These are phyloP conservation scores for Davidsoniella eucalypti DNA, from an alignment of 2,329 filamentous ascomycete species.

Conservation along the genomic window DNA sequence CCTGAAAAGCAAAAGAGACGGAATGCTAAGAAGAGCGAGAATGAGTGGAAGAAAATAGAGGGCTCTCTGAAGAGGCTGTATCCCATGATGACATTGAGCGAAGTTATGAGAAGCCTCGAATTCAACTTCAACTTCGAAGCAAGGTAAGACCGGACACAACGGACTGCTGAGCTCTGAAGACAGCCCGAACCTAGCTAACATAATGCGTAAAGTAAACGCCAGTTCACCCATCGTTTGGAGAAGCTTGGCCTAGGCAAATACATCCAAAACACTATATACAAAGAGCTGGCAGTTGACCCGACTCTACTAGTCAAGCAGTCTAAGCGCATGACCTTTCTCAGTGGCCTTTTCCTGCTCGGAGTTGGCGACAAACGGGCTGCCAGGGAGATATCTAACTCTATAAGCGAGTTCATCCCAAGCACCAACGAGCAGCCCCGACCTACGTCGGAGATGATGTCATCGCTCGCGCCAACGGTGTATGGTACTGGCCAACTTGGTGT, in stretches of 20 bases:
- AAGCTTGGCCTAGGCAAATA: slow-evolving; percentile 19
- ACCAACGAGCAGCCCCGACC: too few relatives aligned
- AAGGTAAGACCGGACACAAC: background rate
- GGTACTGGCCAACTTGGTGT: background rate
- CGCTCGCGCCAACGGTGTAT: too few relatives aligned
- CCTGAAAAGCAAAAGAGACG: background rate
- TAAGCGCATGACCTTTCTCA: too few relatives aligned
- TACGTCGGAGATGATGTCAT: too few relatives aligned
- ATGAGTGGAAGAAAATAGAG: background rate
- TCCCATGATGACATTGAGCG: background rate
- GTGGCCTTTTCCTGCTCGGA: too few relatives aligned
- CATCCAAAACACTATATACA: slow-evolving; percentile 10
- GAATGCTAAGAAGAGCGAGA: background rate
- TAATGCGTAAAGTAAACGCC: slow-evolving; percentile 17
- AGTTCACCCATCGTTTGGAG: slow-evolving; percentile 19
- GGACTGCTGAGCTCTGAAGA: background rate
- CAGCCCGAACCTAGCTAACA: background rate
- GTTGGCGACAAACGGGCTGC: too few relatives aligned
- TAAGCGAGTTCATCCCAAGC: background rate
- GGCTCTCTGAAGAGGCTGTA: background rate
- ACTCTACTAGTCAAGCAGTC: too few relatives aligned
- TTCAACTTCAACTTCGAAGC: background rate
- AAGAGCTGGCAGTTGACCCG: slow-evolving; percentile 1
- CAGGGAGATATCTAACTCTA: background rate
- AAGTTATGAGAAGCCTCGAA: background rate